These are phyloP conservation scores for Tolypocladium capitatum DNA, from an alignment of 2,329 filamentous ascomycete species.

Conservation along the genomic window DNA sequence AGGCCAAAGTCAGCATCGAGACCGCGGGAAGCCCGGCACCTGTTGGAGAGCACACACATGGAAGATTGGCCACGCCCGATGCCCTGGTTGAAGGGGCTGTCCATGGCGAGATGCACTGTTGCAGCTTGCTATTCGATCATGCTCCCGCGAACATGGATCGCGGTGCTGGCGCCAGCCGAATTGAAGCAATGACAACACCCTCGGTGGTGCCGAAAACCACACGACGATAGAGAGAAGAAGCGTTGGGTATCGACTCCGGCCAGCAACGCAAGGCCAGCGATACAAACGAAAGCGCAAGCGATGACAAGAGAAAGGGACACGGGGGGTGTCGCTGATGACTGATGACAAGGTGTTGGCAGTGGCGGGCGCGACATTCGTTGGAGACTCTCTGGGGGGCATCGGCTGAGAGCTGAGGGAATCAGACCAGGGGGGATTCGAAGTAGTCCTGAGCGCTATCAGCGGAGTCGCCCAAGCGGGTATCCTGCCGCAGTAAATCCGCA, in stretches of 20 bases:
- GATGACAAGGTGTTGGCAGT: background rate
- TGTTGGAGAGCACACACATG: constrained; percentile 10
- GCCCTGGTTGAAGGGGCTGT: constrained; percentile 16
- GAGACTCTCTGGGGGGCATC: background rate
- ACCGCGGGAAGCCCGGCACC: background rate
- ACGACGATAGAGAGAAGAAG: background rate
- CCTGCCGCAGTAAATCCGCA: background rate
- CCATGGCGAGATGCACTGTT: constrained; percentile 11
- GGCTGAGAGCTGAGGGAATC: background rate
- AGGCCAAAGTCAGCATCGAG: constrained; percentile 5
- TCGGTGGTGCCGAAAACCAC: background rate
- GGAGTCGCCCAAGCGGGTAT: background rate
- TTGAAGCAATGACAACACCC: background rate
- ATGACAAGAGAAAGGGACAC: background rate
- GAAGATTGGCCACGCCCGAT: constrained; percentile 14
- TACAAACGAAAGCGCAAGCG: background rate
- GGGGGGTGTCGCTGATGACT: background rate
- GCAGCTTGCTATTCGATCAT: constrained; percentile 1
- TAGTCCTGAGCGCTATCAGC: background rate
- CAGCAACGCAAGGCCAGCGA: background rate
- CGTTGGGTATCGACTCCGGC: background rate
- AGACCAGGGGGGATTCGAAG: background rate
- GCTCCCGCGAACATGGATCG: background rate
- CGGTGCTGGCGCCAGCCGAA: background rate
- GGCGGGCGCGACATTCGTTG: background rate